Conservation (phyloP, 371 early-diverging fungal species). For the Zopfochytrium polystomum region DNA sequence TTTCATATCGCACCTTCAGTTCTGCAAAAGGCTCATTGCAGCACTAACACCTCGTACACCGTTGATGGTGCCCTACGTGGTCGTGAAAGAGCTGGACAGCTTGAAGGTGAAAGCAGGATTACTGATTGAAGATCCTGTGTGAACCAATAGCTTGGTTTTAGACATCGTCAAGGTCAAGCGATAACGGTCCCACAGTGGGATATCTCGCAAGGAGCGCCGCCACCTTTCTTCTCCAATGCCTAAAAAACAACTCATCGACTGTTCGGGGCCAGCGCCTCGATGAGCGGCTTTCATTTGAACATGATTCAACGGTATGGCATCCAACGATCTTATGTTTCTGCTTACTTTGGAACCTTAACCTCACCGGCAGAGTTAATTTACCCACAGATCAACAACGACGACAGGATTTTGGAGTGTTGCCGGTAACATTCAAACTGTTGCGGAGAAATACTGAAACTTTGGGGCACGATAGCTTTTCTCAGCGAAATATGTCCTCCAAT, state of each 20-base stretch:
- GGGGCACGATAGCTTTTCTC: too few species aligned
- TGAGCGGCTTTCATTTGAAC: neutral
- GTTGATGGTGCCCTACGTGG: constrained; percentile 14
- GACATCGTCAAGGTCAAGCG: neutral
- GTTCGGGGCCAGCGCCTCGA: neutral
- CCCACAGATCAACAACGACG: neutral
- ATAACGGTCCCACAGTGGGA: neutral
- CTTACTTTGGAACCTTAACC: too few species aligned
- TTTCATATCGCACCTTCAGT: constrained; percentile 11
- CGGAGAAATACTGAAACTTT: too few species aligned
- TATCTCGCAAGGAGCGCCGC: neutral
- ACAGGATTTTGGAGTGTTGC: neutral
- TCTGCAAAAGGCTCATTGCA: constrained; percentile 3
- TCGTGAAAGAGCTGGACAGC: constrained; percentile 14
- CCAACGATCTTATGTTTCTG: too few species aligned
- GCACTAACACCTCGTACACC: neutral
- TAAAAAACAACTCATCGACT: neutral
- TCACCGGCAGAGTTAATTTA: too few species aligned
- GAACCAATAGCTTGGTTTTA: too few species aligned
- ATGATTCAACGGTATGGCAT: too few species aligned
- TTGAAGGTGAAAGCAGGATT: constrained; percentile 14
- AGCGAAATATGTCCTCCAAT: neutral
- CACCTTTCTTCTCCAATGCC: neutral
- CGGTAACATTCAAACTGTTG: too few species aligned
- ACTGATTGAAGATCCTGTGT: too few species aligned